Percentiles rank a stretch among this genome's conserved stretches.
Evolutionary conservation across 768 basidiomycete genomes (phyloP).

Genomic region (Hirschioporus abietinus): DNA sequence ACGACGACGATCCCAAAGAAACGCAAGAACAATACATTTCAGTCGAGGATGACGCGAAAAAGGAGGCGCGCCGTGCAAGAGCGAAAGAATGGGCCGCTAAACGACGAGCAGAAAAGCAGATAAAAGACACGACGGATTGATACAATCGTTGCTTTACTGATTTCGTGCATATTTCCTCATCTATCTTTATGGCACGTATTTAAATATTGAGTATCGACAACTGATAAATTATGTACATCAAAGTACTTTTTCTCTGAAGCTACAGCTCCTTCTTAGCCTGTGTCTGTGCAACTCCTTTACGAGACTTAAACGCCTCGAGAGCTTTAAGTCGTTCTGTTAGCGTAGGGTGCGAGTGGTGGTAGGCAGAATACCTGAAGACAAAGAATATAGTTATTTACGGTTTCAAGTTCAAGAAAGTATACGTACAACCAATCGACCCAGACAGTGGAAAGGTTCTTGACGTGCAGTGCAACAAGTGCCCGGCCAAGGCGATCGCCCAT

Average conservation of each 20-base stretch:
- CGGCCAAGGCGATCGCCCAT: conserved; percentile 83
- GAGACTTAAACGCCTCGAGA: conserved; percentile 52
- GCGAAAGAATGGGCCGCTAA: conserved; percentile 56
- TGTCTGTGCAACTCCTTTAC: conserved; percentile 6
- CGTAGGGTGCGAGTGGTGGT: conserved; percentile 95
- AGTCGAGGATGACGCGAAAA: conserved; percentile 25
- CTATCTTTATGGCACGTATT: background rate
- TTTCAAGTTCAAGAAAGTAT: conserved; percentile 7
- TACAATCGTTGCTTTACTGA: background rate
- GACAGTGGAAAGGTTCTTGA: conserved; percentile 88
- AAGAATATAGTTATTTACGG: background rate
- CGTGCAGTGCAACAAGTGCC: conserved; percentile 81
- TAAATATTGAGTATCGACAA: background rate
- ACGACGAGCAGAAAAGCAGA: conserved; percentile 29
- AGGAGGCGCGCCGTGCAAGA: conserved; percentile 47
- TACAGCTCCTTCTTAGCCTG: conserved; percentile 30
- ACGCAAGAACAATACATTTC: conserved; percentile 13
- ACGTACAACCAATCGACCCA: conserved; percentile 91
- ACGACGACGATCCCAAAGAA: conserved; percentile 23
- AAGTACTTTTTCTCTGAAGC: conserved; percentile 1
- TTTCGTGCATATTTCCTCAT: background rate
- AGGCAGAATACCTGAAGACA: conserved; percentile 76
- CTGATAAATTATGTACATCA: background rate
- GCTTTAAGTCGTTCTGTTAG: conserved; percentile 83
- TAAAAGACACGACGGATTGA: background rate